Evolutionary conservation across 2,329 filamentous ascomycete genomes (phyloP).

Genomic region (Pseudocercospora eumusae): DNA sequence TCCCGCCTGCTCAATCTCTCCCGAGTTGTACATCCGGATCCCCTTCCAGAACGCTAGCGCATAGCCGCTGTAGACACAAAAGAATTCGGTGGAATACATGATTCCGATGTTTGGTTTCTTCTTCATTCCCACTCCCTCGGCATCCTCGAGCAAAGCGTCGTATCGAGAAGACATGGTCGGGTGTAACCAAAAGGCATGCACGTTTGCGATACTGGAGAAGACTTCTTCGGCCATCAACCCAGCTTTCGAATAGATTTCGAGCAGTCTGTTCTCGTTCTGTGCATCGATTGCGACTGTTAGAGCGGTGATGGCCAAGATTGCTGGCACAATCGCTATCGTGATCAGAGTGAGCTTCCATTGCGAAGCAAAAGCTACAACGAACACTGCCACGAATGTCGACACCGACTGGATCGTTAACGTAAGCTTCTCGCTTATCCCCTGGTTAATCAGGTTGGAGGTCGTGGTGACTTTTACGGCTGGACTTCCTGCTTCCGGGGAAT

Average conservation of each 20-base stretch:
- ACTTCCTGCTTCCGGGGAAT: constrained; percentile 55
- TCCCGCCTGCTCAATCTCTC: constrained; percentile 37
- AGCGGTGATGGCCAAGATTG: constrained; percentile 40
- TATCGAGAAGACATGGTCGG: constrained; percentile 47
- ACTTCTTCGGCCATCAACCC: constrained; percentile 52
- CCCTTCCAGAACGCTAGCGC: constrained; percentile 49
- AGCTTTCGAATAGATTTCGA: constrained; percentile 44
- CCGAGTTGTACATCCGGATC: constrained; percentile 38
- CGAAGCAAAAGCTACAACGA: constrained; percentile 43
- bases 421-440: constrained; percentile 46
- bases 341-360: constrained; percentile 51
- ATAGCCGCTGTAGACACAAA: constrained; percentile 45
- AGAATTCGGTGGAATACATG: constrained; percentile 46
- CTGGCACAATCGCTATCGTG: constrained; percentile 51
- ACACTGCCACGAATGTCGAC: constrained; percentile 43
- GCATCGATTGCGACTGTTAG: constrained; percentile 40
- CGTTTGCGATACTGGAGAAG: constrained; percentile 49
- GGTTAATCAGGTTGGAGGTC: constrained; percentile 41
- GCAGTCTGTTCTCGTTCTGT: constrained; percentile 40
- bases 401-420: constrained; percentile 37
- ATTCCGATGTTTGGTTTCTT: constrained; percentile 47
- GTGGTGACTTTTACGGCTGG: constrained; percentile 31
- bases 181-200: constrained; percentile 52
- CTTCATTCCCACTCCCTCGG: constrained; percentile 47
- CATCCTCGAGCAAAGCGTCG: constrained; percentile 45